Evolutionary conservation across 2,329 filamentous ascomycete genomes (phyloP), one percentile per base, ranked within the genome.

Genomic region (Phialophora verrucosa): DNA sequence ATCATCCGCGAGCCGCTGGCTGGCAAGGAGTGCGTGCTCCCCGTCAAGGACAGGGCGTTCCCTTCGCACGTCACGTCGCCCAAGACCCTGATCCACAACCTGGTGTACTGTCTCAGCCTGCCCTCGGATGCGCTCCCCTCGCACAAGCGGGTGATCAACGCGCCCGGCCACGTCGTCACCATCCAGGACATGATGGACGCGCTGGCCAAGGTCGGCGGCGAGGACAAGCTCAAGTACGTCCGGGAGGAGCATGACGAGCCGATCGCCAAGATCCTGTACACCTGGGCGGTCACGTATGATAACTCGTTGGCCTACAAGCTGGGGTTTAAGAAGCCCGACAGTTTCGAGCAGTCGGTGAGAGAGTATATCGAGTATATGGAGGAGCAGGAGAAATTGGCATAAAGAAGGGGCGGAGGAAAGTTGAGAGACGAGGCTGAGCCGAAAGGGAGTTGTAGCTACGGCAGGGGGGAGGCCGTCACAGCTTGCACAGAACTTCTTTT

Each of bases 1-100:
- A 88, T 90, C 76, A 86, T 89, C 62, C 81, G 87, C 25, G 87
- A 90, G 77, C 87, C 87, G 0, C 79, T 90, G 72, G 79, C 83
- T 44, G 86, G 86, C 2, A 74, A 82, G 59, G 79, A 82, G 69
- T 86, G 83, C 65, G 75, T 85, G 0, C 81, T 88, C 64, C 79
- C 79, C 1, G 84, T 87, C 8, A 74, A 87, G 38, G 74, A 79
- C 42, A 77, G 85, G 2, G 69, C 71, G 0, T 87, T 87, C 74
- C 76, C 78, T 49, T 83, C 83, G 1, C 87, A 84, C 77, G 71
- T 88, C 25, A 84, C 83, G 75, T 84, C 83, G 56, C 86, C 85
- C 0, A 80, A 79, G 62, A 83, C 77, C 0, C 76, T 87, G 29
- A 81, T 83, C 31, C 78, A 83, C 71, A 88, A 88, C 71, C 76